A percentile compares a stretch with the other conserved stretches of the same genome.
Conservation (phyloP, 768 basidiomycete genomes). For the Lactifluus piperatus region DNA sequence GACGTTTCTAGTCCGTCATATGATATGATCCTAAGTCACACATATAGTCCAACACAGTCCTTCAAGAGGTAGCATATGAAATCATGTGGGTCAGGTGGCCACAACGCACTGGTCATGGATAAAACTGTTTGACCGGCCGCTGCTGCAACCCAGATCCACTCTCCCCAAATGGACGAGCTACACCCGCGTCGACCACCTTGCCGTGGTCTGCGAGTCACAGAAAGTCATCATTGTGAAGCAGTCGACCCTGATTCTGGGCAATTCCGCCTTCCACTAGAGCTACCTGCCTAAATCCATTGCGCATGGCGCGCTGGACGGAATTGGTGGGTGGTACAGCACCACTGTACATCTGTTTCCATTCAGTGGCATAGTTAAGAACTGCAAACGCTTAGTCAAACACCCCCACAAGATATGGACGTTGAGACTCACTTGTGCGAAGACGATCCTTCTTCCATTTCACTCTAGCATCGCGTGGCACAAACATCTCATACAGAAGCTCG, state of each 20-base stretch:
- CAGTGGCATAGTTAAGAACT: not conserved
- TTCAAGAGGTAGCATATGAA: not conserved
- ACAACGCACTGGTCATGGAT: not conserved
- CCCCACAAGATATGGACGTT: not conserved
- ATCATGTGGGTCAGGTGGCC: not conserved
- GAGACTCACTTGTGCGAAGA: not conserved
- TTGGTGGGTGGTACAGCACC: not conserved
- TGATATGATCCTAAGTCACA: not conserved
- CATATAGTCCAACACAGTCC: not conserved
- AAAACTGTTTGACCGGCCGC: not conserved
- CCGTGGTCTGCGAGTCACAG: not conserved
- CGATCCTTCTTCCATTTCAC: conserved; percentile 10
- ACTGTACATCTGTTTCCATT: not conserved
- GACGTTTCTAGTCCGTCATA: not conserved
- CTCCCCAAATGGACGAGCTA: not conserved
- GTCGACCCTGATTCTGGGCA: not conserved
- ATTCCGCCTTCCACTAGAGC: not conserved
- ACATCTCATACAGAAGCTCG: not conserved
- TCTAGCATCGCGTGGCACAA: not conserved
- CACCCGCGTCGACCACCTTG: not conserved
- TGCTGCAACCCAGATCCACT: not conserved
- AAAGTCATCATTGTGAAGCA: not conserved
- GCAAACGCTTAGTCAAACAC: not conserved
- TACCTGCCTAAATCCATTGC: not conserved
- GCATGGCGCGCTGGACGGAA: not conserved